Evolutionary conservation across 768 basidiomycete genomes (phyloP), one percentile per base, ranked within the genome.

Genomic region (Pisolithus albus): DNA sequence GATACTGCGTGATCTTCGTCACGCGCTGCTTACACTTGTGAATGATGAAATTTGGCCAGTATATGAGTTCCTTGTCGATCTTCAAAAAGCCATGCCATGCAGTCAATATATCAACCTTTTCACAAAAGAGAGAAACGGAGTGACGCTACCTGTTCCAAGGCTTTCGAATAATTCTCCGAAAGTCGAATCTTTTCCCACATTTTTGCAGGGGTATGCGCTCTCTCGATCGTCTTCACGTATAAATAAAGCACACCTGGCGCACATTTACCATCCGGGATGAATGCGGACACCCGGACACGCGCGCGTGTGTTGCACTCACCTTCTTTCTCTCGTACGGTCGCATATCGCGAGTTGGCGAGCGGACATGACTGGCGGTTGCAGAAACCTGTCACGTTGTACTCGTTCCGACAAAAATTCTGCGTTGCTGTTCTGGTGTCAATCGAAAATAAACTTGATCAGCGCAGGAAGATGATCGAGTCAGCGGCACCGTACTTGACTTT

Each of bases 21-120:
- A 97, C 79, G 42, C 96, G 83, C 72, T 99, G 96, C 76, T 99
- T 99, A 81, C 96, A 98, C 73, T 97, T 98, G 75, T 97, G 96
- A 49, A 93, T 88, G 30, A 83, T 84, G 68, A 95, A 98, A 61
- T 93, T 93, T 4, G 96, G 95, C 96, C 96, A 98, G 66, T 97
- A 92, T n/a, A 92, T 79, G 54, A 98, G 79, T 64, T 98, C 92
- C 49, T 77, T 79, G 75, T 98, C 96, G 62, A 99, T 95, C 94
- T 98, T 57, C 7, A 41, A 18, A 32, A 18, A 32, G n/a, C 19
- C 8, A 26, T 7, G 4, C 6, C 26, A 26, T 26, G 26, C 26
- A 26, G 7, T 26, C 26, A 26, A 7, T 26, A 26, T 5, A 26
- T 5, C 26, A 26, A 26, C 7, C 7, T 26, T 26, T 26, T 4